Base-by-base conservation (phyloP, 805 yeast genomes). In the Lachancea kluyveri region DNA sequence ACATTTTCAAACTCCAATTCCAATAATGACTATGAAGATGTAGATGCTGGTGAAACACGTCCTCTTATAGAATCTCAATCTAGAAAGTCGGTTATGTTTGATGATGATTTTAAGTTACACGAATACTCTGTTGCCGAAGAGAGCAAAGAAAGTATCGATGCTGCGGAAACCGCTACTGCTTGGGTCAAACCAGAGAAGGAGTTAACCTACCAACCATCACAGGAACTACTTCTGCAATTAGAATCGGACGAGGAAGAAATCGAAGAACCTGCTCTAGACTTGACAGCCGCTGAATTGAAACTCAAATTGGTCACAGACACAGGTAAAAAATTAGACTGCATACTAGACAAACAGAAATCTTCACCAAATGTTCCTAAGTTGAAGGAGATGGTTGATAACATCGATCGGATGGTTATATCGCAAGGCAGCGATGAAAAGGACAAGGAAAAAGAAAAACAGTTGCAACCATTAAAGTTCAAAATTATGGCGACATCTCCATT, bases 401-500 rank as follows among this genome's bases (percentile, higher is more conserved):
- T 28, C 5, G 37, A 33, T 18, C 25, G 18, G 10, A 12, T 25
- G 31, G 26, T 24, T 7, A 9, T 21, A 4, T 9, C 24, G 10
- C 5, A 4, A n/a, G 17, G 8, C 18, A 28, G 20, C 33, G 29
- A 10, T 8, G 5, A 19, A 29, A 14, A 28, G 19, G 16, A 23
- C 36, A 17, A 13, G 13, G 11, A 16, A 12, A 28, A 12, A 33
- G 21, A 13, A 10, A 33, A n/a, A n/a, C n/a, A n/a, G n/a, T n/a
- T n/a, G n/a, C n/a, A n/a, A 17, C 37, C 37, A 7, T 21, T 39
- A 9, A 23, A 22, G 20, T 42, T 46, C 25, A 40, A 45, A 9
- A 21, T 52, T 17, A 49, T 44, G 18, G 36, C 54, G 3, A 46
- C 59, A 26, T 53, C 53, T 15, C 36, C 51, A 16, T 26, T 43